phyloP scores from a whole-genome alignment of 208 protist species.

The Strigomonas culicis region DNA sequence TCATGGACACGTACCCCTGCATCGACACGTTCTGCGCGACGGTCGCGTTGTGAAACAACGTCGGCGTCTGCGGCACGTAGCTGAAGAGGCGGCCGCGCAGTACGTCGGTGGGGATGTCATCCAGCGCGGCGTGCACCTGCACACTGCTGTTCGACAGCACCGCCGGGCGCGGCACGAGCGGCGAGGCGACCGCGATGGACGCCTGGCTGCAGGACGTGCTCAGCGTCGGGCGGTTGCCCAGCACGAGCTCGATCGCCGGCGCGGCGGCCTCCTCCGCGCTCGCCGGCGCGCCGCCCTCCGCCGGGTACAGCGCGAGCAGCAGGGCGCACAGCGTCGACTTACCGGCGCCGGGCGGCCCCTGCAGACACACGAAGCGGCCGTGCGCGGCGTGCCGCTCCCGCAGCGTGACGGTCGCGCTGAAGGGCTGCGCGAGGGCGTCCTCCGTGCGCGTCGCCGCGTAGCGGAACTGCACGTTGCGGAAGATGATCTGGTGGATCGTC shows the following conservation, averaged over 20 bases:
- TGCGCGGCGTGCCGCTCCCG: constrained; percentile 8
- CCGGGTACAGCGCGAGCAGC: constrained; percentile 47
- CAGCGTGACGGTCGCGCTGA: constrained; percentile 5
- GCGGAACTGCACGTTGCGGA: constrained; percentile 25
- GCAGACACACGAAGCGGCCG: constrained; percentile 50
- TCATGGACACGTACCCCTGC: constrained; percentile 41
- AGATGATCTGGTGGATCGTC: constrained; percentile 18
- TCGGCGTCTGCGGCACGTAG: constrained; percentile 66
- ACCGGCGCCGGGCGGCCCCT: constrained; percentile 45
- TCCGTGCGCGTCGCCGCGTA: constrained; percentile 9
- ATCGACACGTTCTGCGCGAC: constrained; percentile 75
- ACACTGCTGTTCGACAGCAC: not conserved
- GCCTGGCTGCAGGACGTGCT: not conserved
- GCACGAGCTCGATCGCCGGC: constrained; percentile 8
- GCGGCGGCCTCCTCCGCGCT: not conserved
- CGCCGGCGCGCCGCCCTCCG: not conserved
- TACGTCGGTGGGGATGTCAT: constrained; percentile 26
- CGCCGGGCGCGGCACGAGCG: not conserved
- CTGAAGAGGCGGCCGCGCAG: constrained; percentile 59
- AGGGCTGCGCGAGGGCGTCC: not conserved
- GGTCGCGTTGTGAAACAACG: constrained; percentile 48
- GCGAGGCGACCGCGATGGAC: too few relatives aligned
- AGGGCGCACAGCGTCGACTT: constrained; percentile 59
- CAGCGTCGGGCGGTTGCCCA: constrained; percentile 1
- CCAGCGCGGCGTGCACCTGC: constrained; percentile 12